phyloP scores from a whole-genome alignment of 257 asterid genomes.

The Solanum infundibuliforme region DNA sequence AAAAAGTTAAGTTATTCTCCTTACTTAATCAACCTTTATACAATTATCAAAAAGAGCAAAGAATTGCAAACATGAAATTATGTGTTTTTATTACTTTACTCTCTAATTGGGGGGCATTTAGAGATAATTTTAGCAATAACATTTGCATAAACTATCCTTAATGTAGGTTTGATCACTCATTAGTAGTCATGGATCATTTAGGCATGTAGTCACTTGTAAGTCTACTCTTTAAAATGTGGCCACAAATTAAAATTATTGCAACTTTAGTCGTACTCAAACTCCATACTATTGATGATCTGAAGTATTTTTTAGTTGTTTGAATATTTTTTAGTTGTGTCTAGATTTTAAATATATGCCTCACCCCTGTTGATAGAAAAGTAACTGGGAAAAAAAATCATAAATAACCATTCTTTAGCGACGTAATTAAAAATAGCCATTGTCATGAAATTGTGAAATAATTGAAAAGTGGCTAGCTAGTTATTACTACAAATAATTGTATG shows the following conservation, averaged over 20 bases:
- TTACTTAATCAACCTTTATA: neutral
- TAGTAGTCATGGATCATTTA: neutral
- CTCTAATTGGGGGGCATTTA: neutral
- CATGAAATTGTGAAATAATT: neutral
- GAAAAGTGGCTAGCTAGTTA: neutral
- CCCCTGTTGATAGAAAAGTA: neutral
- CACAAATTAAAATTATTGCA: neutral
- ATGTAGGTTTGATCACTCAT: neutral
- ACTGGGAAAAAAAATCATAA: neutral
- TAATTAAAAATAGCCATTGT: neutral
- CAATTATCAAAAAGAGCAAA: neutral
- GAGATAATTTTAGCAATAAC: neutral
- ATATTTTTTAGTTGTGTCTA: neutral
- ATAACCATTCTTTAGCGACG: neutral
- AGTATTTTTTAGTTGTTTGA: neutral
- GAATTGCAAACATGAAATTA: neutral
- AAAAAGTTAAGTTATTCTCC: neutral
- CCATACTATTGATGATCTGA: neutral
- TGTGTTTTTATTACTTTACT: neutral
- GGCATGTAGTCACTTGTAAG: neutral
- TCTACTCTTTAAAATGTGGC: neutral
- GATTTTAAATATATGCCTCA: neutral
- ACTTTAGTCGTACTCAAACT: neutral
- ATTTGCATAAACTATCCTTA: neutral
- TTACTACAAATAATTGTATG: neutral